Evolutionary conservation across 768 basidiomycete genomes (phyloP), one percentile per base, ranked within the genome.

Genomic region (Hemileccinum rubropunctum): DNA sequence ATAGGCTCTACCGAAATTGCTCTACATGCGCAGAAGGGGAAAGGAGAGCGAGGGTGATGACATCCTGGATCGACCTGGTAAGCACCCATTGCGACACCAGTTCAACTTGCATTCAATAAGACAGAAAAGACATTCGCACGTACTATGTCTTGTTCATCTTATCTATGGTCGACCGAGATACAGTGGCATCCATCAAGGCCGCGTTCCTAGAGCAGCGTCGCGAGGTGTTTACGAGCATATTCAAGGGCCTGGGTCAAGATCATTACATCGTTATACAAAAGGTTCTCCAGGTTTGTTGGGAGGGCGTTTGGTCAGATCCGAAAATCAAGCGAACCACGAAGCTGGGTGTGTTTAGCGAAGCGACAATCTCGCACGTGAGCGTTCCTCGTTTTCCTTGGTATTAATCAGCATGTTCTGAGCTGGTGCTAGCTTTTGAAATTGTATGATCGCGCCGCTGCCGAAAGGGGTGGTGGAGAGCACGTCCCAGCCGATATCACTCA

Each of bases 401-500:
- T n/a, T 18, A 1, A 8, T 15, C 17, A 3, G n/a, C 14, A 6
- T 28, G 39, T 26, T 20, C 45, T 53, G 12, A 58, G 13, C 4
- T 39, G 23, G 15, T 6, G 2, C 2, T 56, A 91, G 83, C 74
- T 97, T 18, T 52, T 84, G 26, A 88, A 86, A 67, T 70, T 95
- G 3, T 91, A 95, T 53, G 81, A 84, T 12, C 80, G 88, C 3
- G 65, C 65, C 5, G 66, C 61, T 28, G 58, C 80, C 0, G 83
- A 85, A 54, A 73, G 70, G 7, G 65, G 67, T 2, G 73, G 78
- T 17, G 63, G 71, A 3, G 81, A 83, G 14, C 71, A 82, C 39
- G 66, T 84, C 17, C 86, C 84, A 10, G 91, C 87, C 2, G 85
- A 95, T 55, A 75, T 95, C 4, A 84, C 80, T 0, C 89, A 92